Base-by-base conservation (phyloP, 2,329 filamentous ascomycete species). In the Aspergillus sp. region DNA sequence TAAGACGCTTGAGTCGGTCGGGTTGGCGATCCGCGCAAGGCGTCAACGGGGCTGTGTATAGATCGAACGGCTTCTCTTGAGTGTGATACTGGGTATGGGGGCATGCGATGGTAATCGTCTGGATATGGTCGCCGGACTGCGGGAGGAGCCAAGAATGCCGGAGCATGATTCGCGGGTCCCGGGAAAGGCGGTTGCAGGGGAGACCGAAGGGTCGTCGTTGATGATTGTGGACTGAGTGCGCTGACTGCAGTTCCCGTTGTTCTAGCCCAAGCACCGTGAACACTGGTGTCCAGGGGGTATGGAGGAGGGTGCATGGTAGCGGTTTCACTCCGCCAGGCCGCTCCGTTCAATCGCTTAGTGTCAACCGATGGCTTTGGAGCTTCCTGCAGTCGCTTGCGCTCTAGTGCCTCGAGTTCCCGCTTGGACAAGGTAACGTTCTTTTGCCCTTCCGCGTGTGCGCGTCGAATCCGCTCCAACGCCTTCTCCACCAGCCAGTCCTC, bases 391-490 rank as follows among this genome's bases (percentile, higher is more conserved):
- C 89, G 86, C 74, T 87, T 86, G 64, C 88, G 86, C 73, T 94
- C 90, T 68, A 96, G 83, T 51, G 92, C 93, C 64, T 89, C 90
- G 69, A 97, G 82, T 76, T 97, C 93, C 57, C 90, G 87, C 71
- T 89, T 86, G 68, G 85, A 92, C 65, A 98, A 84, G 74, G 89
- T 90, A 59, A 97, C 91, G 60, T 96, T 91, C 49, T 84, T 82
- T 76, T 89, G 90, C 65, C 93, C 93, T 71, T 87, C 87, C 65
- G 87, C 86, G 74, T 91, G 88, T 17, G 93, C 92, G 66, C 88
- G 86, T 66, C 89, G 87, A 72, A 97, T 96, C 67, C 92, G 89
- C 69, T 89, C 87, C 76, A 96, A 80, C 46, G 93, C 93, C 66
- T 87, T 87, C 66, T 93, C 89, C 66, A 95, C 87, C 69, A 96